A percentile compares a stretch with the other conserved stretches of the same genome.
These are phyloP conservation scores for Parascedosporium putredinis DNA, from an alignment of 2,329 filamentous ascomycete species.

Conservation along the genomic window DNA sequence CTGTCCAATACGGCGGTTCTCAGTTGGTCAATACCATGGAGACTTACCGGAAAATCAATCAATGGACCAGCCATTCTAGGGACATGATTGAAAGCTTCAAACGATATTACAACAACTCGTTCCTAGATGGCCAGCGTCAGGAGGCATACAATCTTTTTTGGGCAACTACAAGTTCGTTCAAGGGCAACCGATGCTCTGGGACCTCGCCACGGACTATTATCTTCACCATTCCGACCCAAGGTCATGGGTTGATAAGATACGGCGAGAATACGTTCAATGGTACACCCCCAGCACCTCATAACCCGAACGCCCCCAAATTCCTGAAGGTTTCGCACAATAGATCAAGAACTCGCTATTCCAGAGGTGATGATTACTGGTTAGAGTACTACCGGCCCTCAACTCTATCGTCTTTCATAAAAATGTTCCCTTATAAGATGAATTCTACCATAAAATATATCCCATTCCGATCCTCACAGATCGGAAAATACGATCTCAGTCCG, in stretches of 20 bases:
- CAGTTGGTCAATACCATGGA: constrained; percentile 99
- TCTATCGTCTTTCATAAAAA: constrained; percentile 80
- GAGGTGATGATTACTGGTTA: constrained; percentile 90
- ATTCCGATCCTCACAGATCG: constrained; percentile 60
- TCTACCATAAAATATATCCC: constrained; percentile 77
- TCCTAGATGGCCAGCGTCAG: constrained; percentile 93
- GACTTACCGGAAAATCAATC: constrained; percentile 96
- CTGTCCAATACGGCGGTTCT: constrained; percentile 92
- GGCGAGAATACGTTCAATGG: constrained; percentile 78
- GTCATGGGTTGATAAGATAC: constrained; percentile 51
- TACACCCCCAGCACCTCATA: constrained; percentile 67
- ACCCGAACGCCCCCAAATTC: constrained; percentile 41
- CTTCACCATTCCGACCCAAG: constrained; percentile 83
- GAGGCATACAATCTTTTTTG: constrained; percentile 97
- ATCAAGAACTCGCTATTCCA: constrained; percentile 32
- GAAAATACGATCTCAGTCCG: constrained; percentile 74
- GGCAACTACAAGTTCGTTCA: constrained; percentile 87
- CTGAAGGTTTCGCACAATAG: background rate
- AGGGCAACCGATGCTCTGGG: constrained; percentile 93
- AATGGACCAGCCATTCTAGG: constrained; percentile 93
- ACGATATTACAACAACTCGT: constrained; percentile 97
- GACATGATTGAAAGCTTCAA: constrained; percentile 99
- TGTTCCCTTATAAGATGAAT: constrained; percentile 88
- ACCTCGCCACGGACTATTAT: constrained; percentile 89
- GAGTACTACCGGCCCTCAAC: constrained; percentile 90